Evolutionary conservation across 1,284 basidiomycete genomes (phyloP).

Genomic region (Clitocybe nebularis): DNA sequence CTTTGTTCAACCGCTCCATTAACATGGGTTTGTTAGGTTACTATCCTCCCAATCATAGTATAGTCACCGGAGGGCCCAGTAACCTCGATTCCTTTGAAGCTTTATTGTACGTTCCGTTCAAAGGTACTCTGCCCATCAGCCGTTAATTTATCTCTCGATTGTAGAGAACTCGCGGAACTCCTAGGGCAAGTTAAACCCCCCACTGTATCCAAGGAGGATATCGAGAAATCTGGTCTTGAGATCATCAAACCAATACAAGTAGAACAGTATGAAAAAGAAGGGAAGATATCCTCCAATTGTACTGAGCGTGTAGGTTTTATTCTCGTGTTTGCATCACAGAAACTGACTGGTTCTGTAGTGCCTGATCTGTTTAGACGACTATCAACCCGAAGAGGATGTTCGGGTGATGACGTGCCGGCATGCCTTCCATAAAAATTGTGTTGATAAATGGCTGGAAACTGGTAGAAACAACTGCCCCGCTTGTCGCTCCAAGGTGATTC

Average conservation of each 20-base stretch:
- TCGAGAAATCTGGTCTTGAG: conserved; percentile 74
- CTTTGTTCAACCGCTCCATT: neutral
- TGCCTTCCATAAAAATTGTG: conserved; percentile 81
- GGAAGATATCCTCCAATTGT: conserved; percentile 71
- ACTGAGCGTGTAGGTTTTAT: conserved; percentile 60
- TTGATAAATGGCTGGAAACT: conserved; percentile 83
- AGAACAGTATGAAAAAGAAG: conserved; percentile 48
- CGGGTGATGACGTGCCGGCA: conserved; percentile 80
- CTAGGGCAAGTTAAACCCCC: conserved; percentile 77
- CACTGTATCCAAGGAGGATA: conserved; percentile 76
- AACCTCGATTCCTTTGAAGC: conserved; percentile 77
- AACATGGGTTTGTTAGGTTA: conserved; percentile 48
- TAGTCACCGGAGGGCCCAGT: conserved; percentile 70
- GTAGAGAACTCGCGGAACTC: conserved; percentile 72
- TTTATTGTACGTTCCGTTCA: conserved; percentile 48
- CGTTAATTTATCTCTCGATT: conserved; percentile 9
- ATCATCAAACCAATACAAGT: conserved; percentile 61
- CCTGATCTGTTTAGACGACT: conserved; percentile 83
- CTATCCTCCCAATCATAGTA: conserved; percentile 82
- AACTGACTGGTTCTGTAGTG: conserved; percentile 39
- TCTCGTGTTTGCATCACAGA: conserved; percentile 1
- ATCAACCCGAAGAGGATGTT: conserved; percentile 68
- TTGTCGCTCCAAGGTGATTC: conserved; percentile 67
- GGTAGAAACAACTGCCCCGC: conserved; percentile 89
- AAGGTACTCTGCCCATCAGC: neutral